A percentile compares a stretch with the other conserved stretches of the same genome.
Conservation (phyloP, 2,329 filamentous ascomycete genomes). For the Aspergillus fischeri region DNA sequence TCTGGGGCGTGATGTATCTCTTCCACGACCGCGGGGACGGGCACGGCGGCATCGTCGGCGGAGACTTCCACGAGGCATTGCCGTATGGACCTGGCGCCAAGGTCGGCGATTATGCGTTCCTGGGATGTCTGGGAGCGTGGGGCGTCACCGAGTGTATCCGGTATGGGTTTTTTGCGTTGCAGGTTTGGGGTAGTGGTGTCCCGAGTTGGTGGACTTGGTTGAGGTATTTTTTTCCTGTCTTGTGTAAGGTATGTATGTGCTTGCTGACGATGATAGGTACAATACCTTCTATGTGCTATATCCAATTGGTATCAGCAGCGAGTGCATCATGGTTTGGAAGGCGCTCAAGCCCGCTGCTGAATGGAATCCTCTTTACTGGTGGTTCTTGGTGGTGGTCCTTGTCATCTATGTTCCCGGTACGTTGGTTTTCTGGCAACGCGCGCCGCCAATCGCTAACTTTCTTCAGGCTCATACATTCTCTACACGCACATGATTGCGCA, state of each 20-base stretch:
- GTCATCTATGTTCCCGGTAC: slow-evolving; percentile 75
- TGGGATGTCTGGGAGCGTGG: slow-evolving; percentile 71
- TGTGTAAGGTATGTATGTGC: not conserved
- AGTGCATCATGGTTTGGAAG: slow-evolving; percentile 74
- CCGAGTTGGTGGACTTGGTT: slow-evolving; percentile 67
- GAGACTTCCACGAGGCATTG: slow-evolving; percentile 7
- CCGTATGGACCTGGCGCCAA: slow-evolving; percentile 12
- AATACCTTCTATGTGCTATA: slow-evolving; percentile 93
- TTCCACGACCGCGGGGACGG: slow-evolving; percentile 72
- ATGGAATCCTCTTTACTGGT: slow-evolving; percentile 51
- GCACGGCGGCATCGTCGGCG: slow-evolving; percentile 28
- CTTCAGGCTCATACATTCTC: slow-evolving; percentile 68
- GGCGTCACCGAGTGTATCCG: slow-evolving; percentile 86
- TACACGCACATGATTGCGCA: slow-evolving; percentile 96
- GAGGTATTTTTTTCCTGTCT: slow-evolving; percentile 10
- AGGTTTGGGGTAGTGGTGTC: slow-evolving; percentile 51
- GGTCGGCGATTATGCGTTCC: slow-evolving; percentile 39
- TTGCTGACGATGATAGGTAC: slow-evolving; percentile 45
- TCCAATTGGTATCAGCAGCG: slow-evolving; percentile 83
- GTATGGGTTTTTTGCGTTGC: slow-evolving; percentile 84
- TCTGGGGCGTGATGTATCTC: slow-evolving; percentile 75
- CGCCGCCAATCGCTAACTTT: slow-evolving; percentile 9
- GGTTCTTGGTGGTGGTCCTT: slow-evolving; percentile 61
- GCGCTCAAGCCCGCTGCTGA: slow-evolving; percentile 59
- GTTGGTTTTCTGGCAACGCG: slow-evolving; percentile 25